Base-by-base conservation (phyloP, 2,329 filamentous ascomycete genomes). In the Triangularia setosa region DNA sequence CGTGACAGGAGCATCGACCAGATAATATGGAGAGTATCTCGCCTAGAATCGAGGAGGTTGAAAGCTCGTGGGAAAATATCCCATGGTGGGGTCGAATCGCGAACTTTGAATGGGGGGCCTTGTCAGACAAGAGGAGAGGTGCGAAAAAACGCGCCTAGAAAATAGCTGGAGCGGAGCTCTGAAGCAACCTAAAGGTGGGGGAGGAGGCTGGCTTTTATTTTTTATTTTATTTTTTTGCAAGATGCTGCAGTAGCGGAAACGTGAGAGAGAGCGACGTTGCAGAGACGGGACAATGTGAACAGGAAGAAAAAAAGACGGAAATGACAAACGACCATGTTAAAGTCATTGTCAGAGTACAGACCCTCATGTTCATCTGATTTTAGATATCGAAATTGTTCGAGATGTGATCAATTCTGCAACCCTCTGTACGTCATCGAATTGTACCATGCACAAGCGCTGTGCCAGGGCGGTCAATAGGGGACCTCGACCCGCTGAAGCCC, bases 341-440 rank as follows among this genome's bases (percentile, higher is more conserved):
- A 16, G 12, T 14, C 12, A 62, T 63, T 63, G 59, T 63, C 27
- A 35, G 8, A 35, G 12, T 25, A 6, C 27, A 23, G 23, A 28
- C 33, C 27, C 44, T 53, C 24, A 33, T 16, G 30, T 23, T 23
- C 25, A n/a, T 59, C 57, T 24, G 56, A 58, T 52, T 52, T 4
- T 18, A 18, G 44, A 52, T 52, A 21, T 52, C 14, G 28, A 16
- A 4, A 23, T 54, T 44, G 30, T 33, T 23, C 5, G 27, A 28
- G 40, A 18, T 48, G 35, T 5, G 8, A 44, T 8, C 7, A n/a
- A 28, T 53, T 53, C 40, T 30, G 40, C 58, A 16, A 40, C 2
- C 55, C 21, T 21, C 48, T 33, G 57, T 64, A 65, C 62, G 64
- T 68, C 67, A 66, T 66, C 54, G 18, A 27, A 48, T 56, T 61